Percentiles rank a stretch among this genome's conserved stretches.
phyloP scores from a whole-genome alignment of 2,329 filamentous ascomycete species.

The Trichoderma koningiopsis region DNA sequence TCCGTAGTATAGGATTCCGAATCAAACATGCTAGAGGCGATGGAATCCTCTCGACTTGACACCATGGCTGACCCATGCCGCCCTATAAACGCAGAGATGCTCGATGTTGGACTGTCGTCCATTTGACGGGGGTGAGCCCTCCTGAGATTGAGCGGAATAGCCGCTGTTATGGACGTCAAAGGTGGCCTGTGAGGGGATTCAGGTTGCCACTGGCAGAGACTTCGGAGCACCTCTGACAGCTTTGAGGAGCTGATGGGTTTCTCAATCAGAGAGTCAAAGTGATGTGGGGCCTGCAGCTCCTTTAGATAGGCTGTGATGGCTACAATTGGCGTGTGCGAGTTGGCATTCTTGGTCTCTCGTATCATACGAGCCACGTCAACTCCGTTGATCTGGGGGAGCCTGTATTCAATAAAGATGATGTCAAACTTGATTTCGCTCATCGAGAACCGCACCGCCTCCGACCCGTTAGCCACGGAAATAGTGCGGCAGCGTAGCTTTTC shows the following conservation, averaged over 20 bases:
- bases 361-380: conserved; percentile 98
- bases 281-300: conserved; percentile 89
- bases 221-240: conserved; percentile 81
- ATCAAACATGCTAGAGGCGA: conserved; percentile 86
- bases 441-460: conserved; percentile 89
- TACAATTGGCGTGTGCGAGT: conserved; percentile 91
- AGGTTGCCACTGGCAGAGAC: conserved; percentile 91
- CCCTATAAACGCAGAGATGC: conserved; percentile 70
- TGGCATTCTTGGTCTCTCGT: conserved; percentile 92
- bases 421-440: conserved; percentile 98
- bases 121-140: conserved; percentile 57
- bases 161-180: conserved; percentile 54
- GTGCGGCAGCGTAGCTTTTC: conserved; percentile 95
- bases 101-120: conserved; percentile 84
- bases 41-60: conserved; percentile 85
- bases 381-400: conserved; percentile 90
- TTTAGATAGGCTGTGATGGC: conserved; percentile 98
- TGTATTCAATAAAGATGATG: conserved; percentile 97
- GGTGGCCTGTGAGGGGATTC: conserved; percentile 55
- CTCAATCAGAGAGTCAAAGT: conserved; percentile 93
- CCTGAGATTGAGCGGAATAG: conserved; percentile 65
- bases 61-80: conserved; percentile 75
- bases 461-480: conserved; percentile 85
- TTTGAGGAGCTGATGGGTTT: conserved; percentile 95
- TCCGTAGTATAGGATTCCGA: conserved; percentile 77